A percentile compares a stretch with the other conserved stretches of the same genome.
Evolutionary conservation across 371 early-diverging fungal genomes (phyloP).

Genomic region (Coemansia sp.): DNA sequence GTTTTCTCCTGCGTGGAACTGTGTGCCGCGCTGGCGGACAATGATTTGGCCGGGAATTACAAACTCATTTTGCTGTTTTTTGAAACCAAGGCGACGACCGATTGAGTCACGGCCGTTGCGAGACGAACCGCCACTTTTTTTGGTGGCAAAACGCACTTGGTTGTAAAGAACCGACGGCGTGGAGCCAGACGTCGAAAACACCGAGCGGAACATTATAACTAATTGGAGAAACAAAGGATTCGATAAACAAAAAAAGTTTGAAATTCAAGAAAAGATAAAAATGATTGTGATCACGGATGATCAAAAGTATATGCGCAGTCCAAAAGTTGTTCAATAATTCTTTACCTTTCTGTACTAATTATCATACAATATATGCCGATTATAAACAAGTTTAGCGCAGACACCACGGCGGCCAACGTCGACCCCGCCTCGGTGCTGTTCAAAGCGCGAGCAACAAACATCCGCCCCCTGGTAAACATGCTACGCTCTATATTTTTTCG

Average conservation of each 20-base stretch:
- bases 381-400: not conserved
- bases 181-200: conserved; percentile 12
- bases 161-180: conserved; percentile 15
- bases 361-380: not conserved
- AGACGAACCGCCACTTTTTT: conserved; percentile 90
- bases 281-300: not conserved
- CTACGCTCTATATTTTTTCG: conserved; percentile 44
- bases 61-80: conserved; percentile 74
- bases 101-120: conserved; percentile 92
- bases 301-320: not conserved
- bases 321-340: not conserved
- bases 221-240: not conserved
- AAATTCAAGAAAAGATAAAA: not conserved
- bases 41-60: conserved; percentile 90
- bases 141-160: conserved; percentile 89
- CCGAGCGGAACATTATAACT: conserved; percentile 23
- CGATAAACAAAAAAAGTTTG: not conserved
- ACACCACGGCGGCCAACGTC: conserved; percentile 10
- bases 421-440: conserved; percentile 21
- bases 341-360: not conserved
- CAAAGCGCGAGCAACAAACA: conserved; percentile 45
- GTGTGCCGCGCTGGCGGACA: conserved; percentile 89
- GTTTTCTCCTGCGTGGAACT: conserved; percentile 87
- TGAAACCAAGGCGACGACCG: conserved; percentile 92
- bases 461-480: conserved; percentile 53